A percentile compares a stretch with the other conserved stretches of the same genome.
Evolutionary conservation across 768 basidiomycete species (phyloP).

Genomic region (Coprinopsis sp.): DNA sequence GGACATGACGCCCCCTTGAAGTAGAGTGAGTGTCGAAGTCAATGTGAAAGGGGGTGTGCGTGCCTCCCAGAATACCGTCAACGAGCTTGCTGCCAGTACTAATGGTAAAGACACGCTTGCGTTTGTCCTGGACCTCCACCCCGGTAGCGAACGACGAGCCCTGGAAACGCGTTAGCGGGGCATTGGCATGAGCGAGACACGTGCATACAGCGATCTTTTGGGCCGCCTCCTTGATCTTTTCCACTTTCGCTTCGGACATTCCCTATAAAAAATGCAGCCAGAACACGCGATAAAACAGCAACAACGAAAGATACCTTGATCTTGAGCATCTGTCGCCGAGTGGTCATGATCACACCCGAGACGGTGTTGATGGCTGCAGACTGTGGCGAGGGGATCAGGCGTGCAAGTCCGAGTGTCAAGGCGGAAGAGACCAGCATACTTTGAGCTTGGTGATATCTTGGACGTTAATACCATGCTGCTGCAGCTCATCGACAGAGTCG

Average conservation of each 20-base stretch:
- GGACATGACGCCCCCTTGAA: constrained; percentile 78
- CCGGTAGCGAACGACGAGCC: constrained; percentile 92
- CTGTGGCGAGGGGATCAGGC: constrained; percentile 35
- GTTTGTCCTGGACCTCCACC: constrained; percentile 82
- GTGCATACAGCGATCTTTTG: constrained; percentile 69
- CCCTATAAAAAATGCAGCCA: constrained; percentile 50
- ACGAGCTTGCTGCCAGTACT: constrained; percentile 93
- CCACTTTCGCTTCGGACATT: constrained; percentile 95
- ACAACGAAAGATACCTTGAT: constrained; percentile 64
- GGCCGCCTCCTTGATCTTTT: constrained; percentile 95
- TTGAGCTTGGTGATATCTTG: constrained; percentile 96
- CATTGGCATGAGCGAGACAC: neutral
- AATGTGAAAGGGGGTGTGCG: constrained; percentile 11
- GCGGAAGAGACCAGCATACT: constrained; percentile 41
- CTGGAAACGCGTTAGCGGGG: constrained; percentile 30
- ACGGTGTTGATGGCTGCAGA: constrained; percentile 79
- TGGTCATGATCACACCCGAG: constrained; percentile 88
- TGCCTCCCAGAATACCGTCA: constrained; percentile 84
- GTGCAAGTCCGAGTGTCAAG: neutral
- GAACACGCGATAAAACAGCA: neutral
- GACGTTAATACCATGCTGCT: constrained; percentile 87
- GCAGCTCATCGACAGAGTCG: constrained; percentile 79
- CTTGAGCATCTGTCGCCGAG: constrained; percentile 83
- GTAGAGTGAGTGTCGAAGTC: neutral
- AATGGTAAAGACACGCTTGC: constrained; percentile 74